phyloP scores from a whole-genome alignment of 441 rosid genomes.

The Populus hybrid region DNA sequence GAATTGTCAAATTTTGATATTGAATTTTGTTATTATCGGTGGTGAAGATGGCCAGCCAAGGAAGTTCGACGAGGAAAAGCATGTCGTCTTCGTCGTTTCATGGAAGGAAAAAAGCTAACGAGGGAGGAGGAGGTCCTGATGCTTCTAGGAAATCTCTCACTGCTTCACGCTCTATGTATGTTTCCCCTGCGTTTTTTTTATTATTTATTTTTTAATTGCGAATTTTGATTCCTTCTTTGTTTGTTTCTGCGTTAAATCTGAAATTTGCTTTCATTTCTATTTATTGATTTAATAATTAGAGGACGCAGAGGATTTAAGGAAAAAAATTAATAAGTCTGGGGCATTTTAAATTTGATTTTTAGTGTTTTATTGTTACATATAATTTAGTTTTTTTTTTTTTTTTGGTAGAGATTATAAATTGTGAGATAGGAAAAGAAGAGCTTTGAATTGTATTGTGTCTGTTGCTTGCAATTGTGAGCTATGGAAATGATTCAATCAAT shows the following conservation, averaged over 20 bases:
- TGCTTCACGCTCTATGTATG: slow-evolving; percentile 65
- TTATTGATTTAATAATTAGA: background rate
- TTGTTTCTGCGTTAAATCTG: background rate
- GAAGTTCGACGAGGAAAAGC: slow-evolving; percentile 69
- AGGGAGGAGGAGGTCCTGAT: slow-evolving; percentile 31
- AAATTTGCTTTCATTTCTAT: background rate
- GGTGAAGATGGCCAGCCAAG: slow-evolving; percentile 65
- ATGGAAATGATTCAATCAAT: background rate
- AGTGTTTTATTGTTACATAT: background rate
- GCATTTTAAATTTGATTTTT: background rate
- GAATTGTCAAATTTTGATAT: background rate
- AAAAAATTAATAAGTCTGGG: background rate
- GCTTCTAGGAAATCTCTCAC: slow-evolving; percentile 53
- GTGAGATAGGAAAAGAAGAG: background rate
- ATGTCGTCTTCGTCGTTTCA: slow-evolving; percentile 43
- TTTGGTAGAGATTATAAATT: background rate
- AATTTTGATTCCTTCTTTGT: background rate
- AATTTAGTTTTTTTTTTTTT: too few relatives aligned
- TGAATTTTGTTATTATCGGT: slow-evolving; percentile 11
- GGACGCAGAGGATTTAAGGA: background rate
- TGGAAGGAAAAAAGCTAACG: slow-evolving; percentile 56
- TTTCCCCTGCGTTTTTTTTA: background rate
- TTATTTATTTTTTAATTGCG: background rate
- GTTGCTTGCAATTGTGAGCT: background rate
- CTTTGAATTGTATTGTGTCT: background rate